Percentiles rank a stretch among this genome's conserved stretches.
Evolutionary conservation across 345 rosid species (phyloP).

Genomic region (Salix caprea): DNA sequence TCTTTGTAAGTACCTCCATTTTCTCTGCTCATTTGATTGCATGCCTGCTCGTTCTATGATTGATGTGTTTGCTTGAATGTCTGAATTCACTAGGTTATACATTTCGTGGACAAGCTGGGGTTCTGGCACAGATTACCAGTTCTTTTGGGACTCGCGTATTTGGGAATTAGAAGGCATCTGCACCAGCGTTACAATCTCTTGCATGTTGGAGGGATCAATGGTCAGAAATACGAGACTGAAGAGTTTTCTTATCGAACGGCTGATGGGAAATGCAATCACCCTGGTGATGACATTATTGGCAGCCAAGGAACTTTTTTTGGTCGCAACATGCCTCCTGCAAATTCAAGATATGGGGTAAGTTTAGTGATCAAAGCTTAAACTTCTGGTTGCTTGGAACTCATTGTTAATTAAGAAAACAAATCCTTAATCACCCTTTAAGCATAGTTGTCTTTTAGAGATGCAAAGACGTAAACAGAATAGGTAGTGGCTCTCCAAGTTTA

Average conservation of each 20-base stretch:
- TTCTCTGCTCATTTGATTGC: no score
- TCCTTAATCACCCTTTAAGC: no score
- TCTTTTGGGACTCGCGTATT: conserved; percentile 48
- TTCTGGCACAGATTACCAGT: conserved; percentile 70
- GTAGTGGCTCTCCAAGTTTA: no score
- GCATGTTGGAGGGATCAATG: conserved; percentile 50
- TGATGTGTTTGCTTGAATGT: neutral
- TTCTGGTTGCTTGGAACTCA: no score
- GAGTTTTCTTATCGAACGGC: conserved; percentile 56
- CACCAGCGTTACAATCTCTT: conserved; percentile 70
- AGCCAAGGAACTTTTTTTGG: conserved; percentile 62
- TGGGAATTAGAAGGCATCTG: conserved; percentile 61
- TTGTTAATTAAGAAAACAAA: no score
- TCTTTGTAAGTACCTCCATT: conserved; percentile 34
- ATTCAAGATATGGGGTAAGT: conserved; percentile 48
- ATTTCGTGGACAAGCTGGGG: conserved; percentile 58
- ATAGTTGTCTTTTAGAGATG: no score
- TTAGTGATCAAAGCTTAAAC: no score
- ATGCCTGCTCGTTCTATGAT: neutral
- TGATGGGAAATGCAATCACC: conserved; percentile 64
- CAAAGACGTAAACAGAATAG: no score
- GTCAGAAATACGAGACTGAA: conserved; percentile 42
- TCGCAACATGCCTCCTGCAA: conserved; percentile 59
- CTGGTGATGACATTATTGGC: conserved; percentile 47
- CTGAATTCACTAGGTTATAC: conserved; percentile 34